Evolutionary conservation across 257 asterid species (phyloP), one percentile per base, ranked within the genome.

Genomic region (Nicotiana paniculata): DNA sequence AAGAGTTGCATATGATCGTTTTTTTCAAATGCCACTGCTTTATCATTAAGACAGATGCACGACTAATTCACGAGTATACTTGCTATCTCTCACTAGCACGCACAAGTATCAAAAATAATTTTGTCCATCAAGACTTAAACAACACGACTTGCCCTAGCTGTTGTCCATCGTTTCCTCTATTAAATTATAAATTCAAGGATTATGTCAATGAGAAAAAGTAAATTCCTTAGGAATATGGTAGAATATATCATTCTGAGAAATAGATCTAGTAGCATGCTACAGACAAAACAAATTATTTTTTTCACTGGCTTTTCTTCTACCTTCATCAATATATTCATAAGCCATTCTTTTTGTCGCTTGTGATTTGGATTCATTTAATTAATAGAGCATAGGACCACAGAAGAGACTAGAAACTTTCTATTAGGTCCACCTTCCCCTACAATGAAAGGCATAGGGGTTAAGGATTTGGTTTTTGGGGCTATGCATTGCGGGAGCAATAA

Each of bases 371-470:
- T 32, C 68, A 77, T 57, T 77, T 43, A 2, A 68, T 57, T 77
- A 9, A 68, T 55, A 61, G 3, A 58, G 55, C n/a, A 43, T 43
- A 57, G 82, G 82, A 59, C 72, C 82, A 35, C 37, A 18, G 82
- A 78, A 13, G 82, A 78, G 6, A 6, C 70, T 37, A 78, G 82
- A 59, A 59, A 59, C 82, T 59, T 59, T 78, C 72, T 46, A 39
- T 78, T 8, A 26, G 15, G 61, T 35, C 79, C 79, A 24, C 39
- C 30, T 37, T 9, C 18, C 26, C 11, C n/a, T 5, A 70, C 21
- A 6, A 43, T n/a, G 30, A 6, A 43, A 12, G 9, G 21, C 37
- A 72, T 5, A 46, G 33, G 59, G 37, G 51, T 8, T 72, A 32
- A 24, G 2, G 24, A 21, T n/a, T 46, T 78, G 35, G 33, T 78